Evolutionary conservation across 108 stramenopile species (phyloP).

Genomic region (Stephanodiscus minutulus): DNA sequence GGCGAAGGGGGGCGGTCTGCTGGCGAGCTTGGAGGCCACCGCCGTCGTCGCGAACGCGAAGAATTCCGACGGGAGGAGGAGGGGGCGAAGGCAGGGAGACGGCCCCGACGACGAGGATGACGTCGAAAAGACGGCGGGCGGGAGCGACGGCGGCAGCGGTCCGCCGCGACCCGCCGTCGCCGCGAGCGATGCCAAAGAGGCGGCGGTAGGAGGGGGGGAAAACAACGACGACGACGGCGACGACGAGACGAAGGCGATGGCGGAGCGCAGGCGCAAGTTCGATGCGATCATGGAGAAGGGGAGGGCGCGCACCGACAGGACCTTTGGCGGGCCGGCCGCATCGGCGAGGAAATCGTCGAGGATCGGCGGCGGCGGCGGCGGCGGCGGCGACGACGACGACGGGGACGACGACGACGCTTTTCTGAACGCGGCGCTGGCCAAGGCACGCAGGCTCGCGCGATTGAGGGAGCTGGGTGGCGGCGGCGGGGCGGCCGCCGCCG

Average conservation of each 20-base stretch:
- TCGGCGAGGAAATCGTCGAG: neutral
- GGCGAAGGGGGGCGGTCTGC: constrained; percentile 20
- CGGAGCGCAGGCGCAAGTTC: constrained; percentile 56
- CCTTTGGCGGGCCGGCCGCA: constrained; percentile 48
- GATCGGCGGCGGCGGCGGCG: neutral
- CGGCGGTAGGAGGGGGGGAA: constrained; percentile 10
- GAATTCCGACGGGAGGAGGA: neutral
- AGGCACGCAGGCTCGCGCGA: constrained; percentile 80
- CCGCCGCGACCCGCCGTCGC: no score
- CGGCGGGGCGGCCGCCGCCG: constrained; percentile 3
- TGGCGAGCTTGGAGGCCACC: constrained; percentile 49
- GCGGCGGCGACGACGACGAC: constrained; percentile 29
- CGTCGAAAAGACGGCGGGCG: neutral
- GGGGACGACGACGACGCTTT: constrained; percentile 86
- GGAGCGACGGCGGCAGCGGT: neutral
- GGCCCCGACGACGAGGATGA: constrained; percentile 30
- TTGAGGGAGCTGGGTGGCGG: constrained; percentile 59
- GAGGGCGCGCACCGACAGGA: constrained; percentile 62
- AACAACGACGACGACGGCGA: constrained; percentile 32
- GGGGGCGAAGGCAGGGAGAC: constrained; percentile 9
- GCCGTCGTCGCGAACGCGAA: constrained; percentile 17
- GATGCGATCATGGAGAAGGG: constrained; percentile 86
- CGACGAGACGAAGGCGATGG: constrained; percentile 21
- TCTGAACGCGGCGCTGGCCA: constrained; percentile 86
- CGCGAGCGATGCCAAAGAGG: constrained; percentile 1